Evolutionary conservation across 495 filamentous ascomycete species (phyloP), one percentile per base, ranked within the genome.

Genomic region (Hamigera avellanea): DNA sequence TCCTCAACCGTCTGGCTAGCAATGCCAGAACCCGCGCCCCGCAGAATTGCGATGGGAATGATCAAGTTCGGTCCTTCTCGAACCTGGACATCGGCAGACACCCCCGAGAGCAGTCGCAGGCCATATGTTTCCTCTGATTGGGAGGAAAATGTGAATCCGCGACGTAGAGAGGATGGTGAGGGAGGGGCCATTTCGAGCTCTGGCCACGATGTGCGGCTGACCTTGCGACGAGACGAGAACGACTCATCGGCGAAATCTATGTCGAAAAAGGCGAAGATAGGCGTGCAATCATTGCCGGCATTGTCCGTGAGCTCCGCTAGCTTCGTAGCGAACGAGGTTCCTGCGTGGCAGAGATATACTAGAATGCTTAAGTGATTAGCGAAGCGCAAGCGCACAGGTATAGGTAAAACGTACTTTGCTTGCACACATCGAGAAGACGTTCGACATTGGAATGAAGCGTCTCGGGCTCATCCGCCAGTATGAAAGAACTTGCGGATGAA

Each of bases 191-290:
- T 43, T 13, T 64, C 58, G 16, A 14, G 18, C 12, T 31, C 27
- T 3, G 46, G 39, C 57, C 59, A 62, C 12, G 62, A 66, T 14
- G 49, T 54, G 13, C 60, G 62, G 33, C 46, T 52, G 32, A 50
- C 56, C 40, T 57, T 62, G 19, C 62, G 62, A 26, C 61, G 59
- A 21, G 53, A 41, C 30, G 53, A 13, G 33, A 52, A 50, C 14
- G 46, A 36, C 18, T 61, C 61, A 27, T 58, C 46, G 26, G 48
- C 33, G 14, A 61, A 48, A 15, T 69, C 62, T 34, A 81, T 76
- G 55, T 86, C 82, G 48, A 88, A 69, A 13, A 93, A 67, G 25
- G 86, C 81, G 32, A 93, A 66, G 2, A 80, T 81, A 28, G 85
- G 85, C 41, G 70, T 77, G 32, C 75, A 72, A 28, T 78, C 73